Evolutionary conservation across 2,329 filamentous ascomycete species (phyloP), one percentile per base, ranked within the genome.

Genomic region (Beauveria brongniartii): DNA sequence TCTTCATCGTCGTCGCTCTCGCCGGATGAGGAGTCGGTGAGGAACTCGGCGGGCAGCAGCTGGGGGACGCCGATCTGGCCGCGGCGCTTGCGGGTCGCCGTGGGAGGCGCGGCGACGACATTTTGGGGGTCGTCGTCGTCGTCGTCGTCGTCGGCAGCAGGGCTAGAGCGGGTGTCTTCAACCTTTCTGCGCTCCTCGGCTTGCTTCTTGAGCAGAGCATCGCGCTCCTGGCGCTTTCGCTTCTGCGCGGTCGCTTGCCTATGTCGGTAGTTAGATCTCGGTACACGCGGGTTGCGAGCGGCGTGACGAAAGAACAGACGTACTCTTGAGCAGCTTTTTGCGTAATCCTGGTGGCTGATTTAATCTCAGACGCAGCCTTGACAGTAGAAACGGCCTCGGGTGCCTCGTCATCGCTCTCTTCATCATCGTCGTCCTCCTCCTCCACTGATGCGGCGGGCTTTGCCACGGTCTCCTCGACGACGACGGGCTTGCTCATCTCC

Each of bases 341-440:
- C 43, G 77, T 77, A 16, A 74, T 77, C 63, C 80, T 75, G 1
- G 76, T 74, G 3, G 77, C 76, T 65, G 79, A 75, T 63, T 77
- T 75, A 24, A 75, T 73, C 62, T 79, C 73, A 16, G 73, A 75
- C 1, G 80, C 81, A 3, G 77, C 80, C 53, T 75, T 75, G 14
- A 72, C 70, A 1, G 81, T 81, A 0, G 82, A 84, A n/a, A 85
- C 77, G 3, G 80, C 82, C 69, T 85, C 83, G 9, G 82, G 82
- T 0, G 82, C 82, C 53, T 80, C 82, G 57, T 84, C 81, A 48
- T 82, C 80, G 47, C 77, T 78, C 12, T 75, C 74, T 3, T 77
- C 76, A 1, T 74, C 74, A 8, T 74, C 71, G 3, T 75, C 74
- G 2, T 74, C 73, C 3, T 74, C 73, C 1, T 74, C 72, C 4